phyloP scores from a whole-genome alignment of 495 filamentous ascomycete species.

The Aspergillus egyptiacus region DNA sequence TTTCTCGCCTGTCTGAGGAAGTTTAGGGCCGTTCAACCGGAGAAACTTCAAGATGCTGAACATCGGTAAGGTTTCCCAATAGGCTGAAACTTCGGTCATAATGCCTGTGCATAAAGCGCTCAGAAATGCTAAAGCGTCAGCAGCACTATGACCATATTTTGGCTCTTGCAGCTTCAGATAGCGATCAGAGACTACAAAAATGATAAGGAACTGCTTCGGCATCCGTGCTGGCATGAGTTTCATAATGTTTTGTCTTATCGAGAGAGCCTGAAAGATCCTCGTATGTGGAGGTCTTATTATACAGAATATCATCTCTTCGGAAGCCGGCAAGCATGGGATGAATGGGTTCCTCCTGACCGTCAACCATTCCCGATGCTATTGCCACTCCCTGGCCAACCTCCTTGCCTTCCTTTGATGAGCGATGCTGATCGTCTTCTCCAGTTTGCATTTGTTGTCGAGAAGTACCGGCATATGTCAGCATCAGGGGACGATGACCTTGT shows the following conservation, averaged over 20 bases:
- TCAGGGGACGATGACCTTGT: not conserved
- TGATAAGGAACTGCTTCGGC: not conserved
- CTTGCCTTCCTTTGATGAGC: not conserved
- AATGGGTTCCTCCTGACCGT: not conserved
- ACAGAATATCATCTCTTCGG: not conserved
- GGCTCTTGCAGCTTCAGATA: slow-evolving; percentile 8
- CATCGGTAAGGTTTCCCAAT: not conserved
- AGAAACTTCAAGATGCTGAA: slow-evolving; percentile 1
- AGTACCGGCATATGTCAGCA: not conserved
- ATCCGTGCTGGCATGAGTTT: slow-evolving; percentile 1
- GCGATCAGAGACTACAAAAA: slow-evolving; percentile 10
- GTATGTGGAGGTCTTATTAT: slow-evolving; percentile 5
- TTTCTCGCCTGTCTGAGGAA: too few species aligned
- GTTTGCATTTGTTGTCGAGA: slow-evolving; percentile 6
- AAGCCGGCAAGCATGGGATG: not conserved
- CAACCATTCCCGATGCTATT: slow-evolving; percentile 2
- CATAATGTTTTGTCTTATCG: not conserved
- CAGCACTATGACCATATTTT: slow-evolving; percentile 12
- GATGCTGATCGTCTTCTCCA: slow-evolving; percentile 1
- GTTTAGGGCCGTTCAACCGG: too few species aligned
- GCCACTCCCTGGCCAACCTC: not conserved
- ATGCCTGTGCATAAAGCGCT: too few species aligned
- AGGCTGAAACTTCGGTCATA: not conserved
- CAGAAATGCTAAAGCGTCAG: not conserved
- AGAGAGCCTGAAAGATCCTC: not conserved